Conservation (phyloP, 768 basidiomycete genomes). For the Clitopilus passeckerianus region DNA sequence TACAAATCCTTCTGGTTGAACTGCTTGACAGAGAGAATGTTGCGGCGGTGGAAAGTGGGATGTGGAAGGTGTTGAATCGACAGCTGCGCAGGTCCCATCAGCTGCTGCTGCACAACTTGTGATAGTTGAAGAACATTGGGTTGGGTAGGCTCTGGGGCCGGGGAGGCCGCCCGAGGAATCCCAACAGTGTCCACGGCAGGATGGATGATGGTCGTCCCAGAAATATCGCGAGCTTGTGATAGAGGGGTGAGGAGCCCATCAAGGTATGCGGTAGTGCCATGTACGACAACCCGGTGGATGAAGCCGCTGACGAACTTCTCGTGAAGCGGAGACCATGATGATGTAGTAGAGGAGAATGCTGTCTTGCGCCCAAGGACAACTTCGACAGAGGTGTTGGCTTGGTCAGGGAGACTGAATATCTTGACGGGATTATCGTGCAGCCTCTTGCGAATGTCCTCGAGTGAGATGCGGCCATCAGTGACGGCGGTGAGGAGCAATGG, state of each 20-base stretch:
- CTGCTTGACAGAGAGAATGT: conserved; percentile 93
- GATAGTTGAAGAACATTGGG: conserved; percentile 21
- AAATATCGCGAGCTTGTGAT: conserved; percentile 69
- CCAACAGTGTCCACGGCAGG: conserved; percentile 9
- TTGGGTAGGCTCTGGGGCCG: conserved; percentile 25
- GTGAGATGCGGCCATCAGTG: conserved; percentile 66
- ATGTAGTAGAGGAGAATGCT: conserved; percentile 42
- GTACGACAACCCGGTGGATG: conserved; percentile 87
- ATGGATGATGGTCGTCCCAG: conserved; percentile 51
- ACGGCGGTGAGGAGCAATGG: conserved; percentile 88
- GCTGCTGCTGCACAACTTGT: conserved; percentile 11
- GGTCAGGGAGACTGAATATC: conserved; percentile 90
- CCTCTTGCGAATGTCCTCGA: conserved; percentile 78
- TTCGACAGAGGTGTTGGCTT: conserved; percentile 83
- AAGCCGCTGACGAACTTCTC: conserved; percentile 59
- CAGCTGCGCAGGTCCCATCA: not conserved
- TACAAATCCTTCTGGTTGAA: conserved; percentile 87
- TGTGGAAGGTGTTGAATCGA: conserved; percentile 43
- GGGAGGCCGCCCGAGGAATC: conserved; percentile 12
- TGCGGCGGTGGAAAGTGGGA: conserved; percentile 87
- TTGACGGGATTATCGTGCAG: conserved; percentile 88
- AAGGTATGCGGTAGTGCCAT: conserved; percentile 84
- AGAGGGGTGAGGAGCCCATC: conserved; percentile 70
- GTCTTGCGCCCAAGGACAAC: conserved; percentile 81
- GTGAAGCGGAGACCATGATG: conserved; percentile 82